These are phyloP conservation scores for Venturiaceae sp. DNA, from an alignment of 2,329 filamentous ascomycete species.

Conservation along the genomic window DNA sequence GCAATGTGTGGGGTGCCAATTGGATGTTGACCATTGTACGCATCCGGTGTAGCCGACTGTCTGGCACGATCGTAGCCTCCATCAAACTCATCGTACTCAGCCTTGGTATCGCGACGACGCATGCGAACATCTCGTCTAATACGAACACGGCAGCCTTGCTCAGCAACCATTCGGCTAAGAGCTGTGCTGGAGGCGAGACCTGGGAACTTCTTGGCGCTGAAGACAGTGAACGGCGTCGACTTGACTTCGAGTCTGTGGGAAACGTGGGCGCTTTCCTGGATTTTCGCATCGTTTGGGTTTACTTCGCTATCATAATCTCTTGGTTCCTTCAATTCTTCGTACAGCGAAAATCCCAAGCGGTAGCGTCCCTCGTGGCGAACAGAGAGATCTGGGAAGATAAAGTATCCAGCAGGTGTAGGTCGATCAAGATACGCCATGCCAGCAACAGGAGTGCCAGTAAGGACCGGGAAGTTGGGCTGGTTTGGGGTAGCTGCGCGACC, in stretches of 20 bases:
- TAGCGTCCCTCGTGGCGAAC: conserved; percentile 94
- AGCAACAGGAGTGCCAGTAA: conserved; percentile 90
- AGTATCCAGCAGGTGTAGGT: conserved; percentile 72
- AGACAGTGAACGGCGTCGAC: conserved; percentile 79
- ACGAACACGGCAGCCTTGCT: conserved; percentile 92
- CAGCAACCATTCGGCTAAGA: conserved; percentile 82
- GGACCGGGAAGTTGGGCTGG: conserved; percentile 67
- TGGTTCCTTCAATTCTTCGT: conserved; percentile 82
- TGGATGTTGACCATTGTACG: conserved; percentile 31
- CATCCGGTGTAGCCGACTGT: conserved; percentile 40
- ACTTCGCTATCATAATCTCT: conserved; percentile 60
- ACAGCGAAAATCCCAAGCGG: conserved; percentile 82
- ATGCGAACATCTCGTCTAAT: conserved; percentile 92
- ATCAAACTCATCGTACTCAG: conserved; percentile 49
- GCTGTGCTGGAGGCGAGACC: conserved; percentile 82
- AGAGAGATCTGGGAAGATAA: conserved; percentile 94
- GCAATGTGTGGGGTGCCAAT: conserved; percentile 15
- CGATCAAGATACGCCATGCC: conserved; percentile 95
- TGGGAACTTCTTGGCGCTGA: conserved; percentile 97
- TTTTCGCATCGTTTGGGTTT: conserved; percentile 25
- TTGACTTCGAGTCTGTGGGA: conserved; percentile 86
- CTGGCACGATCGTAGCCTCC: conserved; percentile 34
- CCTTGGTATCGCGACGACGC: conserved; percentile 55
- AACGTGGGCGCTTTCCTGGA: conserved; percentile 43
- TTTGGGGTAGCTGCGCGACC: conserved; percentile 58